Conservation (phyloP, 306 rosid species). For the Casuarina cunninghamiana region DNA sequence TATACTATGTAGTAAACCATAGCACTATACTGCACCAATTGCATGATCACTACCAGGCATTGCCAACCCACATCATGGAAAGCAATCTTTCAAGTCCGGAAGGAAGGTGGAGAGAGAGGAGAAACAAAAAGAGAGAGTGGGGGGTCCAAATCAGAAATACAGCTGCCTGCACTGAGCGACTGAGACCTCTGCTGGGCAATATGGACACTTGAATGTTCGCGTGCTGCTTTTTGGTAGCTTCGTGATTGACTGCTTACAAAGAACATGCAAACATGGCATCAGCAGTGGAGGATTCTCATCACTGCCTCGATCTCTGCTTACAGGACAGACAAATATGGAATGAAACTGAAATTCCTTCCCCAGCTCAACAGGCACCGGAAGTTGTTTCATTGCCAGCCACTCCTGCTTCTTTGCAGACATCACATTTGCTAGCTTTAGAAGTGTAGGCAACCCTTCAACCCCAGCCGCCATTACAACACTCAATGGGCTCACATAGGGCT, state of each 20-base stretch:
- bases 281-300: constrained; percentile 88
- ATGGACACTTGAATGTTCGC: constrained; percentile 75
- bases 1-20: constrained; percentile 36
- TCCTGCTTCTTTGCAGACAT: constrained; percentile 88
- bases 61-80: background rate
- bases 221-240: constrained; percentile 72
- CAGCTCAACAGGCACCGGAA: constrained; percentile 81
- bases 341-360: constrained; percentile 86
- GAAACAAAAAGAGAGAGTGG: background rate
- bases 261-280: constrained; percentile 84
- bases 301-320: constrained; percentile 77
- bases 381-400: constrained; percentile 79
- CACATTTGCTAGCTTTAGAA: constrained; percentile 75
- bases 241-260: constrained; percentile 81
- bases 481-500: constrained; percentile 61
- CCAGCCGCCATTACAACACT: constrained; percentile 75
- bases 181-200: constrained; percentile 69
- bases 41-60: background rate
- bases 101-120: background rate
- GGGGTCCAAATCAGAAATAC: constrained; percentile 48
- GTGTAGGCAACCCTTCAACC: constrained; percentile 75
- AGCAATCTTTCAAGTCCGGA: background rate
- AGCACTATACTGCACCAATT: too few relatives aligned
- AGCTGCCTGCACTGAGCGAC: constrained; percentile 64
- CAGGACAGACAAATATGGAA: constrained; percentile 87